phyloP scores from a whole-genome alignment of 805 yeast genomes.

The Kodamaea jinghongensis region DNA sequence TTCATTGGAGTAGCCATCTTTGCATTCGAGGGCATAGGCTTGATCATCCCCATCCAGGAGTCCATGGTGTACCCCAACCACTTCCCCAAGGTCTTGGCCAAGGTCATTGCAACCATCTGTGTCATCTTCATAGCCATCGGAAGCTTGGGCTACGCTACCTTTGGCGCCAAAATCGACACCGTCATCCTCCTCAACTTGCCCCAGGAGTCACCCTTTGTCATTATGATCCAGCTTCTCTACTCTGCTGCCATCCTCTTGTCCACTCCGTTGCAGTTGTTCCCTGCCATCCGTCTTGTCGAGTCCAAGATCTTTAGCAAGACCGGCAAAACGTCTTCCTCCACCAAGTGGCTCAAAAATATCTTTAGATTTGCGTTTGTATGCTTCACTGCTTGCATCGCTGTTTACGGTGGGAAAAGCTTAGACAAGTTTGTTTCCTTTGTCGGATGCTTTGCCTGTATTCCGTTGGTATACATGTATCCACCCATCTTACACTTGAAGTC shows the following conservation, averaged over 20 bases:
- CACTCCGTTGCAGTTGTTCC: slow-evolving; percentile 78
- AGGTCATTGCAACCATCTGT: slow-evolving; percentile 64
- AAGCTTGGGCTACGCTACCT: slow-evolving; percentile 65
- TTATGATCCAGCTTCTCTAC: slow-evolving; percentile 65
- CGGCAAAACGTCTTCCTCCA: slow-evolving; percentile 51
- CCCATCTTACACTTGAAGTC: slow-evolving; percentile 68
- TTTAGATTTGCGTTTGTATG: slow-evolving; percentile 55
- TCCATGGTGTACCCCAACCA: slow-evolving; percentile 75
- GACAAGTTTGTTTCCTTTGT: slow-evolving; percentile 77
- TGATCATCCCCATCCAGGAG: slow-evolving; percentile 78
- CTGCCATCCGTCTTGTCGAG: slow-evolving; percentile 73
- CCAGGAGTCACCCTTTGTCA: slow-evolving; percentile 59
- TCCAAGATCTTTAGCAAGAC: slow-evolving; percentile 46
- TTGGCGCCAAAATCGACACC: slow-evolving; percentile 61
- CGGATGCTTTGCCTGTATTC: slow-evolving; percentile 83
- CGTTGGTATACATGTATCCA: slow-evolving; percentile 82
- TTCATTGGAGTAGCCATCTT: slow-evolving; percentile 83
- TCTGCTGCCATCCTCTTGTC: slow-evolving; percentile 73
- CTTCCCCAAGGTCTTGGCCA: slow-evolving; percentile 61
- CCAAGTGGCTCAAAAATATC: slow-evolving; percentile 67
- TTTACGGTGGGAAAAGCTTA: slow-evolving; percentile 63
- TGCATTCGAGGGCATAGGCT: slow-evolving; percentile 86
- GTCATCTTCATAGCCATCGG: slow-evolving; percentile 62
- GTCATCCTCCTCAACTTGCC: slow-evolving; percentile 74
- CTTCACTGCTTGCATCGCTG: slow-evolving; percentile 56